Base-by-base conservation (phyloP, 176 grass and related monocot genomes). In the Cymbopogon citratus region DNA sequence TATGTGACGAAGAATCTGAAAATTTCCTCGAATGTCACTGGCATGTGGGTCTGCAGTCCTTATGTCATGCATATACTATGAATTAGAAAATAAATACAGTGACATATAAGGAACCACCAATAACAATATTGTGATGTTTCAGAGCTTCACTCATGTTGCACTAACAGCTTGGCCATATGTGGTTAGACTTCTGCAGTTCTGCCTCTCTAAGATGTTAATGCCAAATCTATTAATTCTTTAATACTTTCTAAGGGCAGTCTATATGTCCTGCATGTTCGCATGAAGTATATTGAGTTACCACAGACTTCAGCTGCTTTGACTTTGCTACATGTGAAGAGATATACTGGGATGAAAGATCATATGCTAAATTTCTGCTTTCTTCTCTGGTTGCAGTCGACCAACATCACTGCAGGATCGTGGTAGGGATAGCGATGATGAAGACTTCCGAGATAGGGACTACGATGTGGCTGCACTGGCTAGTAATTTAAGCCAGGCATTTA, bases 361-460 rank as follows among this genome's bases (percentile, higher is more conserved):
- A 24, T 60, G 33, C 79, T 90, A 31, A 86, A 81, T 41, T 51
- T 73, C 1, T 25, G n/a, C 39, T 56, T 73, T 6, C 80, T 72
- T 85, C 72, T 81, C 44, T 83, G 35, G 88, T 83, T 66, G 75
- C 78, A 98, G 96, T 74, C 91, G 96, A 15, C 96, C 96, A 18
- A 87, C 90, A 65, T 91, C 92, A 82, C 73, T 93, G 64, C 96
- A 98, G 68, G 92, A 95, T 80, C 91, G 86, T 68, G 96, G 91
- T 73, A 93, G 92, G 79, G 96, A 95, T 41, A 98, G 96, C n/a
- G 96, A 98, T 51, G 96, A 98, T 69, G 96, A 98, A 75, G 92
- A 98, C 75, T 98, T 98, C 67, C 78, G 86, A 88, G 92, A 98
- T 76, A 93, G 89, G 84, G 92, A 98, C 73, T 95, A 95, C 46